These are phyloP conservation scores for Coffea canephora DNA, from an alignment of 257 asterid genomes.

Conservation along the genomic window DNA sequence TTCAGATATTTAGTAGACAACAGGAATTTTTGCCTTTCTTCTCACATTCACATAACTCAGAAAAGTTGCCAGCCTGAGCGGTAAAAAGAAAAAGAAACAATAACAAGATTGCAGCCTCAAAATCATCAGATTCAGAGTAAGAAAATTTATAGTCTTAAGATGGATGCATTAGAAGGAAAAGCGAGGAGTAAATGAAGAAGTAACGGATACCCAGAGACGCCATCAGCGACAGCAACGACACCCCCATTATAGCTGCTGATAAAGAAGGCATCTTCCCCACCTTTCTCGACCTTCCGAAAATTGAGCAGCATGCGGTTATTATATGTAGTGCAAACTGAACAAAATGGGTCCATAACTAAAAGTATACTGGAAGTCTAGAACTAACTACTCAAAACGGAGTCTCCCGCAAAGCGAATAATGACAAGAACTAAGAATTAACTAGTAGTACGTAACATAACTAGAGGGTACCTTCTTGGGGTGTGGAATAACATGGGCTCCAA, in stretches of 20 bases:
- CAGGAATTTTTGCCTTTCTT: no score
- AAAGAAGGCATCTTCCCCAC: constrained; percentile 89
- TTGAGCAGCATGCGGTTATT: background rate
- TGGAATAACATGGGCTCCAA: constrained; percentile 74
- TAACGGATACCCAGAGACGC: constrained; percentile 78
- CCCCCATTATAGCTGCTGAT: constrained; percentile 65
- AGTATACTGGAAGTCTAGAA: no score
- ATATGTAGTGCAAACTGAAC: no score
- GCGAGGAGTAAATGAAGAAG: background rate
- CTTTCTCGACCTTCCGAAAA: constrained; percentile 62
- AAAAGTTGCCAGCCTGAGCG: background rate
- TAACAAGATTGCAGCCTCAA: no score
- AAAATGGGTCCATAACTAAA: no score
- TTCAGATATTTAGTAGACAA: no score
- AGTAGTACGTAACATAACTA: no score
- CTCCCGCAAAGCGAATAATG: no score
- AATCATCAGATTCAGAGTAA: background rate
- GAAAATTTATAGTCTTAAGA: background rate
- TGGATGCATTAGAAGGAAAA: background rate
- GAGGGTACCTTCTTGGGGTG: constrained; percentile 73
- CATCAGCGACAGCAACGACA: constrained; percentile 90
- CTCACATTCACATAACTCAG: background rate
- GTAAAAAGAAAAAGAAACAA: background rate
- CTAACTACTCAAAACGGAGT: no score
- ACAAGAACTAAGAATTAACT: no score